Evolutionary conservation across 305 asterid species (phyloP), one percentile per base, ranked within the genome.

Genomic region (Nicotiana rustica): DNA sequence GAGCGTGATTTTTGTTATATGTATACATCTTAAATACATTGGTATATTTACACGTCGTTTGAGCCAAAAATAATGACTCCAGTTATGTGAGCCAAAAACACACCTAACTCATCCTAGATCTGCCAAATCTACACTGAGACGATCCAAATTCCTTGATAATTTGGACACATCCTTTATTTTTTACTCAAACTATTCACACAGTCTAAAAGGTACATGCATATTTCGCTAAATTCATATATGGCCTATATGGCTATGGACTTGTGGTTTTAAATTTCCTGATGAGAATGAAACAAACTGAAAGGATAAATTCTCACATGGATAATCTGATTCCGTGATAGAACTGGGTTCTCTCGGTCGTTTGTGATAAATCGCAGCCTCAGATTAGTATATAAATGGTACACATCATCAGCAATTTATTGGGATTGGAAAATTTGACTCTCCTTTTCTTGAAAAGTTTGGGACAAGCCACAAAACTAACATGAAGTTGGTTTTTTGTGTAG

Each of bases 391-490:
- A 55, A 15, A 19, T n/a, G 59, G 44, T 10, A 10, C 36, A 70
- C 56, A 79, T 8, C 19, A 61, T 61, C 41, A 21, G 69, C 35
- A 71, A 57, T 59, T 59, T 41, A 21, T 59, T 33, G 9, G 4
- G 0, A 4, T 10, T 52, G 41, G 9, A 64, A 18, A 10, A 41
- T n/a, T 35, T 17, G 55, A 77, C 59, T 19, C 15, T 21, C 36
- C 61, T 70, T 78, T 25, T 73, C 66, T 71, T 33, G 31, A 29
- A 56, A 67, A 57, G n/a, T 57, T 80, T 15, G 84, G 61, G 86
- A 84, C 86, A 73, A 65, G 59, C 17, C 59, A 52, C 59, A 13
- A 52, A 75, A 75, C 60, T 41, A 84, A 84, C 86, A 84, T 84
- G 86, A 81, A 67, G 61, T 84, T 81, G 85, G 10, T 59, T 81